These are phyloP conservation scores for Rhodotorula sp. DNA, from an alignment of 1,284 basidiomycete species.

Conservation along the genomic window DNA sequence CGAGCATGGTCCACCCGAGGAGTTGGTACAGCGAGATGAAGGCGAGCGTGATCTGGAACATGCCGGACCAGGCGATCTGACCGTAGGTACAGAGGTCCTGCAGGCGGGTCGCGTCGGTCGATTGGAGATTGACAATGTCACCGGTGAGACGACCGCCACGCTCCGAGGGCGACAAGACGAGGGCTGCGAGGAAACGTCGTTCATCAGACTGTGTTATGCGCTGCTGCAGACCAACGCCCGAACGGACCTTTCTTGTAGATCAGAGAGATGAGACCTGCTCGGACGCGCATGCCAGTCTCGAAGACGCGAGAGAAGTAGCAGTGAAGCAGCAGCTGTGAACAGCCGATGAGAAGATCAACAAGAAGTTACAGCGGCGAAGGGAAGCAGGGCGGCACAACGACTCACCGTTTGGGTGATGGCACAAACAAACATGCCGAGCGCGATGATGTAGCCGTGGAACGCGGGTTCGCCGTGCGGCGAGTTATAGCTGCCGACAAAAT, in stretches of 20 bases:
- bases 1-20: conserved; percentile 61
- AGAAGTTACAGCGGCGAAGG: too few relatives aligned
- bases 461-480: conserved; percentile 51
- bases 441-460: conserved; percentile 69
- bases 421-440: conserved; percentile 72
- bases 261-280: conserved; percentile 77
- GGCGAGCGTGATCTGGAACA: conserved; percentile 69
- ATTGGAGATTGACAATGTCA: conserved; percentile 94
- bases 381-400: too few relatives aligned
- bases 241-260: conserved; percentile 44
- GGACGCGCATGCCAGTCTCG: conserved; percentile 86
- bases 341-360: not conserved
- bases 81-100: conserved; percentile 70
- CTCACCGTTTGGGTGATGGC: conserved; percentile 71
- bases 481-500: conserved; percentile 77
- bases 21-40: conserved; percentile 76
- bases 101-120: conserved; percentile 69
- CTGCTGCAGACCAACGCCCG: not conserved
- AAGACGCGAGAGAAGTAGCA: conserved; percentile 84
- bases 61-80: conserved; percentile 54
- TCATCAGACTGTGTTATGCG: too few relatives aligned
- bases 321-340: conserved; percentile 61
- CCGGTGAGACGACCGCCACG: conserved; percentile 71
- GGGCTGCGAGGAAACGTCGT: conserved; percentile 55
- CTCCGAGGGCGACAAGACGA: conserved; percentile 81